phyloP scores from a whole-genome alignment of 164 flowering plant species.

The Taxillus chinensis region DNA sequence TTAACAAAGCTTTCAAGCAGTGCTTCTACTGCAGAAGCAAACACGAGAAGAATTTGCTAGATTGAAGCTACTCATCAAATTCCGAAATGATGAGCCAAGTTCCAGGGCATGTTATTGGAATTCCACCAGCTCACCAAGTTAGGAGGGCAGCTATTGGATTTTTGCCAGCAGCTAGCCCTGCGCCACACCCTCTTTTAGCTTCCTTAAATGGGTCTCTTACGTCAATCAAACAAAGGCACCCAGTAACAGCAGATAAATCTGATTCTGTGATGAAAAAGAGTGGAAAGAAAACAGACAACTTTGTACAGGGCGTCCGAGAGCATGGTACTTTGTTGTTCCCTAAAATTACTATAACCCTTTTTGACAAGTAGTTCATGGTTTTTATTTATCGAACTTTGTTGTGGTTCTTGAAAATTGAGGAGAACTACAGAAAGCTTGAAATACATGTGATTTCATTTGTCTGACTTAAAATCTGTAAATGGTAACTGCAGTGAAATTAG shows the following conservation, averaged over 20 bases:
- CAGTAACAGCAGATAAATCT: slow-evolving; percentile 20
- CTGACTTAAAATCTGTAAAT: slow-evolving; percentile 25
- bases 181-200: not conserved
- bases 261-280: slow-evolving; percentile 24
- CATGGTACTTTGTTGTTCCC: slow-evolving; percentile 31
- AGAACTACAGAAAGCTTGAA: slow-evolving; percentile 9
- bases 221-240: not conserved
- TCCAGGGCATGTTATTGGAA: slow-evolving; percentile 13
- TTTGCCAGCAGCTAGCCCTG: slow-evolving; percentile 3
- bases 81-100: slow-evolving; percentile 2
- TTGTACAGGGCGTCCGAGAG: slow-evolving; percentile 33
- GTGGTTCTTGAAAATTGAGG: not conserved
- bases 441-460: slow-evolving; percentile 28
- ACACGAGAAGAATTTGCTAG: not conserved
- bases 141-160: not conserved
- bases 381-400: not conserved
- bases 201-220: not conserved
- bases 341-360: not conserved
- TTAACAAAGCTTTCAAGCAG: not conserved
- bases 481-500: slow-evolving; percentile 36
- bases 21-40: not conserved
- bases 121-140: slow-evolving; percentile 11
- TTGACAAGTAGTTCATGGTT: too few species aligned
- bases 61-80: slow-evolving; percentile 2
- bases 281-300: slow-evolving; percentile 28